These are phyloP conservation scores for Sphagnum fallax DNA, from an alignment of 228 moss, liverwort and hornwort genomes.

Conservation along the genomic window DNA sequence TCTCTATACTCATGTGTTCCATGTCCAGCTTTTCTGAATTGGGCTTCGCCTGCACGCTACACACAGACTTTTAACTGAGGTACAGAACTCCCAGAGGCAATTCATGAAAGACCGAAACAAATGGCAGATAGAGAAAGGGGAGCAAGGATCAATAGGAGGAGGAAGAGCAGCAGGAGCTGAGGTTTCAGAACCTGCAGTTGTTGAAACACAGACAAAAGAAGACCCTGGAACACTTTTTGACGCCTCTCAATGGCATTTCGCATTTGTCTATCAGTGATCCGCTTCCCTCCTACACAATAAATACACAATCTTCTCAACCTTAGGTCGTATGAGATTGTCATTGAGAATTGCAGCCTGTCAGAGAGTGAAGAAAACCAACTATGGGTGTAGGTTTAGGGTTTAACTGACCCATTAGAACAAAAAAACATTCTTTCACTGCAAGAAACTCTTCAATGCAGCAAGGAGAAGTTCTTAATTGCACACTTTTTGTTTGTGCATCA, in stretches of 20 bases:
- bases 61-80: not conserved
- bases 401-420: too few relatives aligned
- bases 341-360: too few relatives aligned
- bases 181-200: slow-evolving; percentile 48
- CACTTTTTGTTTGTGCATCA: too few relatives aligned
- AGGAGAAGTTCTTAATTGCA: too few relatives aligned
- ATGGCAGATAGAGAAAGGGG: not conserved
- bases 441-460: too few relatives aligned
- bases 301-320: slow-evolving; percentile 9
- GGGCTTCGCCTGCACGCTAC: slow-evolving; percentile 22
- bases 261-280: slow-evolving; percentile 58
- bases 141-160: too few relatives aligned
- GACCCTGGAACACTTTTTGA: slow-evolving; percentile 55
- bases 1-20: slow-evolving; percentile 28
- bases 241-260: slow-evolving; percentile 53
- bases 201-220: slow-evolving; percentile 26
- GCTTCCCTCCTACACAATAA: slow-evolving; percentile 56
- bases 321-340: not conserved
- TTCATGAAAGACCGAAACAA: not conserved
- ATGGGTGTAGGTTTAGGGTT: too few relatives aligned
- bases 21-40: slow-evolving; percentile 25
- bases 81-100: not conserved
- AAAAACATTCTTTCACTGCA: too few relatives aligned
- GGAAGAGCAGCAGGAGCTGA: too few relatives aligned
- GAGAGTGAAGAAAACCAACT: too few relatives aligned